Percentiles rank a stretch among this genome's conserved stretches.
Conservation (phyloP, 345 rosid genomes). For the Lenwebbia sp. region DNA sequence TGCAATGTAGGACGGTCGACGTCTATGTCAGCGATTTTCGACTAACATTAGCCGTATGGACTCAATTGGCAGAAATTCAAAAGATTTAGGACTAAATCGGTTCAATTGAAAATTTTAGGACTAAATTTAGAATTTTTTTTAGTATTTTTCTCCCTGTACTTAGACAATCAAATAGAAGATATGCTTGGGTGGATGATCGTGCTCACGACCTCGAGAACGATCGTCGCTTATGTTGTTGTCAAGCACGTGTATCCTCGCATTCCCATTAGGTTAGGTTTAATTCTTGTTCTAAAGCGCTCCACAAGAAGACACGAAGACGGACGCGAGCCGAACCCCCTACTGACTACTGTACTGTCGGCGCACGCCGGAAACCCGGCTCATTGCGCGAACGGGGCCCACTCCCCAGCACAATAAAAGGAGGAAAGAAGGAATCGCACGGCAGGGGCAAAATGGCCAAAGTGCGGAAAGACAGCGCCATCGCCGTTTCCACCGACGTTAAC, state of each 20-base stretch:
- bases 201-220: neutral
- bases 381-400: neutral
- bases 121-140: no score
- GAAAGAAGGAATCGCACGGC: neutral
- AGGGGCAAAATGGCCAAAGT: neutral
- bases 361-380: conserved; percentile 4
- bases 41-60: no score
- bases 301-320: conserved; percentile 16
- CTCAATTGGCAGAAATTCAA: no score
- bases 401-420: neutral
- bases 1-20: rapidly evolving
- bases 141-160: neutral
- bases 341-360: neutral
- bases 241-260: neutral
- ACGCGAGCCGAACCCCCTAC: neutral
- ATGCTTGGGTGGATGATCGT: neutral
- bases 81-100: no score
- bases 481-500: conserved; percentile 3
- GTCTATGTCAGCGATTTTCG: no score
- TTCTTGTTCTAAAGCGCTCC: neutral
- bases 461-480: neutral
- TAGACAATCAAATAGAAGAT: neutral
- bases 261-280: neutral
- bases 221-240: neutral
- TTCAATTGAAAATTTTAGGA: no score